A percentile compares a stretch with the other conserved stretches of the same genome.
phyloP scores from a whole-genome alignment of 208 protist species.

The Giardia duodenalis region DNA sequence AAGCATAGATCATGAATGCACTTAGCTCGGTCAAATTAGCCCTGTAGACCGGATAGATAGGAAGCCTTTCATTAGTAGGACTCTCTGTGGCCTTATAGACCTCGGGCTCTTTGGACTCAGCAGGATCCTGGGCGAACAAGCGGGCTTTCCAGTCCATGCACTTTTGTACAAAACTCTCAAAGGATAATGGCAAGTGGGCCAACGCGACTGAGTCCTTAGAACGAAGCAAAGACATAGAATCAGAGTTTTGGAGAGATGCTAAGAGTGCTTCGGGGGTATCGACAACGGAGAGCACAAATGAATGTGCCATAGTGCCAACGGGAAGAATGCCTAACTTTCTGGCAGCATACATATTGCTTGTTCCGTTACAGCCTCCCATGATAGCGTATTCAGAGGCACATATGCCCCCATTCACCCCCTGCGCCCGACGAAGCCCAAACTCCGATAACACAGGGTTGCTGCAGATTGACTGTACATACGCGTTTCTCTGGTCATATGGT shows the following conservation, averaged over 20 bases:
- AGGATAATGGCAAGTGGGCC: neutral
- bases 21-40: slow-evolving; percentile 13
- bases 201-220: neutral
- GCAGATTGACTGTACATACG: slow-evolving; percentile 28
- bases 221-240: too few relatives aligned
- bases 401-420: slow-evolving; percentile 64
- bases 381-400: slow-evolving; percentile 61
- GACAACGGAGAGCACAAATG: neutral
- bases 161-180: neutral
- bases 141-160: neutral
- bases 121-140: neutral
- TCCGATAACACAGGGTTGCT: slow-evolving; percentile 58
- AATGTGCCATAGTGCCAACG: slow-evolving; percentile 36
- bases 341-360: slow-evolving; percentile 62
- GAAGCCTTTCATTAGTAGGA: neutral
- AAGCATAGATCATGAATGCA: slow-evolving; percentile 18
- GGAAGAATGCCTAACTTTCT: slow-evolving; percentile 52
- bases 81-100: neutral
- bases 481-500: neutral
- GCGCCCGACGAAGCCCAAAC: slow-evolving; percentile 68
- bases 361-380: slow-evolving; percentile 65
- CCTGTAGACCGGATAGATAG: neutral
- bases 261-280: neutral
- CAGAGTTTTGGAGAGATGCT: too few relatives aligned
- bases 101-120: neutral